Evolutionary conservation across 306 rosid genomes (phyloP).

Genomic region (Vigna radiata): DNA sequence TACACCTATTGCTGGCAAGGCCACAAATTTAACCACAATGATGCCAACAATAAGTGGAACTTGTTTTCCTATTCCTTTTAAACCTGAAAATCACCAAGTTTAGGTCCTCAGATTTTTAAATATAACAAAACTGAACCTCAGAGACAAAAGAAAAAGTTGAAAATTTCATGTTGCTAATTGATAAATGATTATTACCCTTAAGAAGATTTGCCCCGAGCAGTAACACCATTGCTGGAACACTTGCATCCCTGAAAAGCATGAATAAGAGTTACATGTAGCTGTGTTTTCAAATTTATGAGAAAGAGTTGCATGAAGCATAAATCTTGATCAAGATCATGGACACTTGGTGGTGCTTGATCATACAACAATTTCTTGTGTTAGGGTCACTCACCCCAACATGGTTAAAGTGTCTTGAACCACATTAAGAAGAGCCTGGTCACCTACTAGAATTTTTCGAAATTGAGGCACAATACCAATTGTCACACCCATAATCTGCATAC

Average conservation of each 20-base stretch:
- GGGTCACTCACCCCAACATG: slow-evolving; percentile 48
- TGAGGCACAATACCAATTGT: slow-evolving; percentile 47
- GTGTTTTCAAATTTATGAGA: background rate
- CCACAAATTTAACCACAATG: slow-evolving; percentile 46
- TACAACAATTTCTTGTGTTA: background rate
- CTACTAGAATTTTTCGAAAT: slow-evolving; percentile 40
- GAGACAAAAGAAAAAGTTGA: background rate
- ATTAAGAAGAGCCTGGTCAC: slow-evolving; percentile 43
- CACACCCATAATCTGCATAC: slow-evolving; percentile 44
- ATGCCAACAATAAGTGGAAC: slow-evolving; percentile 43
- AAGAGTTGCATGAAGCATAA: background rate
- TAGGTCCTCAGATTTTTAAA: slow-evolving; percentile 8
- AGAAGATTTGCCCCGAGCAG: slow-evolving; percentile 52
- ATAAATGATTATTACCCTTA: slow-evolving; percentile 37
- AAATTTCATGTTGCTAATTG: background rate
- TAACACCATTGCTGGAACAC: slow-evolving; percentile 45
- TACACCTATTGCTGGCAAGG: slow-evolving; percentile 51
- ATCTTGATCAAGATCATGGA: background rate
- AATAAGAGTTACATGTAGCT: background rate
- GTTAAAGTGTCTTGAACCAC: slow-evolving; percentile 40
- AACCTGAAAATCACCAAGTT: slow-evolving; percentile 45
- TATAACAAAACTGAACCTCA: slow-evolving; percentile 2
- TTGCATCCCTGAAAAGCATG: slow-evolving; percentile 47
- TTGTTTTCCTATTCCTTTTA: slow-evolving; percentile 39
- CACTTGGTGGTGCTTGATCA: background rate